These are phyloP conservation scores for Microsporum ferrugineum DNA, from an alignment of 2,329 filamentous ascomycete species.

Conservation along the genomic window DNA sequence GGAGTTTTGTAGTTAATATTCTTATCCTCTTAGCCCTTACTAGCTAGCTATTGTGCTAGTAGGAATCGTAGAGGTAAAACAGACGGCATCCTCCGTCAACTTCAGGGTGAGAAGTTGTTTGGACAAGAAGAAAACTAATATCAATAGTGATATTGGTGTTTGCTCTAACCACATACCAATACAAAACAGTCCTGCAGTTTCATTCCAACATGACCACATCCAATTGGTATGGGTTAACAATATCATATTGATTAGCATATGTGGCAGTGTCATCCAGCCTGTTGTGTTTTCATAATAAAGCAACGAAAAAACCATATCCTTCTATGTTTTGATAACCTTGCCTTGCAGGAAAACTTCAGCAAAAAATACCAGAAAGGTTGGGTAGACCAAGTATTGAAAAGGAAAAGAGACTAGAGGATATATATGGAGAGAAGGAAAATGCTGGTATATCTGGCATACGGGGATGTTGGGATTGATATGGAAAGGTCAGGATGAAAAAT, in stretches of 20 bases:
- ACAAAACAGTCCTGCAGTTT: background rate
- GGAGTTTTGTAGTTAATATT: background rate
- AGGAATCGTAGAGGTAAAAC: background rate
- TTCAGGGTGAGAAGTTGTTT: background rate
- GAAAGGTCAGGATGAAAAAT: background rate
- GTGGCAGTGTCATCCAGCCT: background rate
- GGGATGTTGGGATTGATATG: background rate
- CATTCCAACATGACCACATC: background rate
- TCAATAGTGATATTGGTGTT: background rate
- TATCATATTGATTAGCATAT: background rate
- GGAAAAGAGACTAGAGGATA: background rate
- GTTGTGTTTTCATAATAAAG: background rate
- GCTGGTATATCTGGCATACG: background rate
- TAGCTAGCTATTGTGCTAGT: background rate
- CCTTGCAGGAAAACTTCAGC: background rate
- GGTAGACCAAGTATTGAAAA: background rate
- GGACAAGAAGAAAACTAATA: background rate
- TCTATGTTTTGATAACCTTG: constrained; percentile 2
- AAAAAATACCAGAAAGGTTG: background rate
- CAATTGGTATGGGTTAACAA: background rate
- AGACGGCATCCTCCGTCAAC: background rate
- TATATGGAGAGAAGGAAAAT: background rate
- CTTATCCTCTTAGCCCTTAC: background rate
- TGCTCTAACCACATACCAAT: background rate
- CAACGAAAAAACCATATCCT: background rate